A percentile compares a stretch with the other conserved stretches of the same genome.
These are phyloP conservation scores for Rugosomyces carneus DNA, from an alignment of 1,284 basidiomycete genomes.

Conservation along the genomic window DNA sequence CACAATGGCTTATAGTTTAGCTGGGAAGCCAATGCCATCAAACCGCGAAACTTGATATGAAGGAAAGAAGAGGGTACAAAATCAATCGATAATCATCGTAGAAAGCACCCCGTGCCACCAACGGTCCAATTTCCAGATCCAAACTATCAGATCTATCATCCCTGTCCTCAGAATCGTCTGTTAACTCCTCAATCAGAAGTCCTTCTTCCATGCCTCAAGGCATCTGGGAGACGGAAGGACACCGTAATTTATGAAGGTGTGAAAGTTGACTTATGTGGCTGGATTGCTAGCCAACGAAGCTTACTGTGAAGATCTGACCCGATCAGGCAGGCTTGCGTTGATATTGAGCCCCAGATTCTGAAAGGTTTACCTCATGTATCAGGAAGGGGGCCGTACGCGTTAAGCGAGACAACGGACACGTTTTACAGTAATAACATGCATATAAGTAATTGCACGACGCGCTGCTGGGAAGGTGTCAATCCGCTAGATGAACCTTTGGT, in stretches of 20 bases:
- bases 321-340: background rate
- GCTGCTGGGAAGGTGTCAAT: background rate
- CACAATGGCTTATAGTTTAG: background rate
- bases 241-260: background rate
- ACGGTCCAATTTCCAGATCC: background rate
- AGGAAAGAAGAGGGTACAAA: conserved; percentile 2
- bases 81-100: conserved; percentile 18
- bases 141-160: background rate
- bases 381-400: background rate
- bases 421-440: background rate
- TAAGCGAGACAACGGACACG: background rate
- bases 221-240: background rate
- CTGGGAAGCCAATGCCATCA: conserved; percentile 2
- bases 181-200: conserved; percentile 1
- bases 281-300: background rate
- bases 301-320: background rate
- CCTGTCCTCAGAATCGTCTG: background rate
- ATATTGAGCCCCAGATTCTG: background rate
- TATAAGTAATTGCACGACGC: background rate
- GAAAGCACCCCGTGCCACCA: background rate
- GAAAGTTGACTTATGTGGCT: background rate
- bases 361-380: background rate
- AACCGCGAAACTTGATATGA: background rate
- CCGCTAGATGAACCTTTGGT: background rate
- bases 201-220: background rate